Evolutionary conservation across 2,329 filamentous ascomycete genomes (phyloP).

Genomic region (Epichloe scottii): DNA sequence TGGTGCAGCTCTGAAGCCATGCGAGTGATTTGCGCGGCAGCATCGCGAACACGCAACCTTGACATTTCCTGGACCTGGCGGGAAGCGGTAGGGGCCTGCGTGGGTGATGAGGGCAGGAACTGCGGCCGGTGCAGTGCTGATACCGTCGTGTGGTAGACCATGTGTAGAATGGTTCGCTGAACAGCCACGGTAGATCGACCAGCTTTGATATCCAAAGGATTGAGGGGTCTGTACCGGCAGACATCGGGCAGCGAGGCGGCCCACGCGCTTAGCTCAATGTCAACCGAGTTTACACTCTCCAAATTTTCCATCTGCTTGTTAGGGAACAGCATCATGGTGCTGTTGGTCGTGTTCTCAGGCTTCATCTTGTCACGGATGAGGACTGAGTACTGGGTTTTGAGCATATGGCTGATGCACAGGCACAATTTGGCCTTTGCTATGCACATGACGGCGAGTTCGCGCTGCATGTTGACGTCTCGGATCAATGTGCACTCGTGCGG

Average conservation of each 20-base stretch:
- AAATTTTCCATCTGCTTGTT: slow-evolving; percentile 78
- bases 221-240: slow-evolving; percentile 53
- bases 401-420: slow-evolving; percentile 76
- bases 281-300: slow-evolving; percentile 66
- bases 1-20: slow-evolving; percentile 68
- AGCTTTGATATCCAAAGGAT: slow-evolving; percentile 41
- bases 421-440: slow-evolving; percentile 86
- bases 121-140: slow-evolving; percentile 87
- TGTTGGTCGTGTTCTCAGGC: slow-evolving; percentile 62
- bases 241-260: slow-evolving; percentile 55
- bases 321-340: slow-evolving; percentile 79
- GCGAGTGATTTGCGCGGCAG: slow-evolving; percentile 73
- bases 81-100: slow-evolving; percentile 37
- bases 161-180: slow-evolving; percentile 77
- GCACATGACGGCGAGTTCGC: slow-evolving; percentile 73
- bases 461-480: slow-evolving; percentile 60
- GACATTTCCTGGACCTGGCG: slow-evolving; percentile 72
- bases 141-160: slow-evolving; percentile 86
- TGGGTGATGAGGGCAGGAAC: slow-evolving; percentile 63
- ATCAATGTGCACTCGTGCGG: slow-evolving; percentile 58
- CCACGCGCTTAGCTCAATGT: slow-evolving; percentile 70
- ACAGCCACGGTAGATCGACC: slow-evolving; percentile 50
- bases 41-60: slow-evolving; percentile 67
- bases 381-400: slow-evolving; percentile 86
- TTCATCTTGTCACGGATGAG: slow-evolving; percentile 72